phyloP scores from a whole-genome alignment of 768 basidiomycete species.

The Roridomyces roridus region DNA sequence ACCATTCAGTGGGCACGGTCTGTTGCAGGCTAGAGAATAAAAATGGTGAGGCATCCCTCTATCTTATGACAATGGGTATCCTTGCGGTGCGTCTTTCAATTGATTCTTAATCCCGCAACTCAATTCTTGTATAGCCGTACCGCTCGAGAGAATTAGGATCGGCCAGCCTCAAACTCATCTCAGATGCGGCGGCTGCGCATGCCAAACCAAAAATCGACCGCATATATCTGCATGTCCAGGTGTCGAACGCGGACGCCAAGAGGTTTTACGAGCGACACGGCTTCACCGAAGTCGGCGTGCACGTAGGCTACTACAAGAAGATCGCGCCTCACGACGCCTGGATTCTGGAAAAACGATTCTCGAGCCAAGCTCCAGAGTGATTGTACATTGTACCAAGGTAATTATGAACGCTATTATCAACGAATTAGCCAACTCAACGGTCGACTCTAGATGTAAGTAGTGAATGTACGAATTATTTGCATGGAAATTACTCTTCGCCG shows the following conservation, averaged over 20 bases:
- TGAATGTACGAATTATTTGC: conserved; percentile 24
- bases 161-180: conserved; percentile 68
- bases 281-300: conserved; percentile 69
- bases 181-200: conserved; percentile 65
- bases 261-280: conserved; percentile 85
- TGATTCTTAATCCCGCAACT: conserved; percentile 8
- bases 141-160: conserved; percentile 81
- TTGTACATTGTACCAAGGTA: conserved; percentile 23
- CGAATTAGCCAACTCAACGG: conserved; percentile 12
- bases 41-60: conserved; percentile 61
- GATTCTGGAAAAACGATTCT: conserved; percentile 74
- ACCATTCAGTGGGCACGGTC: conserved; percentile 66
- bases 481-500: not conserved
- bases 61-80: conserved; percentile 93
- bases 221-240: conserved; percentile 87
- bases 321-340: conserved; percentile 85
- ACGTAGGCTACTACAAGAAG: conserved; percentile 89
- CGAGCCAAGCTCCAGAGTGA: conserved; percentile 23
- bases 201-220: conserved; percentile 67
- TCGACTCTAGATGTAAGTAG: conserved; percentile 27
- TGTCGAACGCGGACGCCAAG: conserved; percentile 80
- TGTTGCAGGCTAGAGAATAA: conserved; percentile 84
- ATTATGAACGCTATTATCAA: conserved; percentile 21
- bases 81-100: conserved; percentile 67
- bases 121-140: conserved; percentile 67